These are phyloP conservation scores for Colletotrichum euphorbiae DNA, from an alignment of 2,329 filamentous ascomycete species.

Conservation along the genomic window DNA sequence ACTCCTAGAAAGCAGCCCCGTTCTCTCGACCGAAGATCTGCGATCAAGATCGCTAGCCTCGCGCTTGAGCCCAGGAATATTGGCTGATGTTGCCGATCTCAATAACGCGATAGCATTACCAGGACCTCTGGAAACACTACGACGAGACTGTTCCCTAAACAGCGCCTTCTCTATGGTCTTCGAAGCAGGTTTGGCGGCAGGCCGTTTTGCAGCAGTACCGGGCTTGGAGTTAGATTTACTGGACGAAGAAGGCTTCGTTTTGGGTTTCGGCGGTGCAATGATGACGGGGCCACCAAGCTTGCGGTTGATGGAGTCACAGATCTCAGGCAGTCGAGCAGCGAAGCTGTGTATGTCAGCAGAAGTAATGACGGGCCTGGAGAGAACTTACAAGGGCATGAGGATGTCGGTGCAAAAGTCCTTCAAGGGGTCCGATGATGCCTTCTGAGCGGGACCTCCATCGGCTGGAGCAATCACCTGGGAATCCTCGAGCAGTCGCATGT, in stretches of 20 bases:
- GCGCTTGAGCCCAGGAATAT: conserved; percentile 72
- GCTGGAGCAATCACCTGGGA: conserved; percentile 53
- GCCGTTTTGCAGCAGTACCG: conserved; percentile 63
- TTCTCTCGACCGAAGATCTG: conserved; percentile 55
- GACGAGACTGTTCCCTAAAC: conserved; percentile 67
- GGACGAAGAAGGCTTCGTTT: conserved; percentile 56
- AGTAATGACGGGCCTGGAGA: no score
- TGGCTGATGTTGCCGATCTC: conserved; percentile 74
- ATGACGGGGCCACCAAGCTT: conserved; percentile 80
- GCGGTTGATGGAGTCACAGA: conserved; percentile 77
- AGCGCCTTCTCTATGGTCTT: conserved; percentile 72
- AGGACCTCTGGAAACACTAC: conserved; percentile 68
- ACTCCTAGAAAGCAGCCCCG: conserved; percentile 51
- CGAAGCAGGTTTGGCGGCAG: conserved; percentile 53
- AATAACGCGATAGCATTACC: conserved; percentile 71
- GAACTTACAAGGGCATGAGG: conserved; percentile 78
- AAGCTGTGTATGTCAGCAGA: conserved; percentile 66
- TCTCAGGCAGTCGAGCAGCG: conserved; percentile 77
- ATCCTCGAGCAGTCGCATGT: conserved; percentile 62
- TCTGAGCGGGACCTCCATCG: conserved; percentile 54
- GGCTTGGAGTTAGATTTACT: conserved; percentile 61
- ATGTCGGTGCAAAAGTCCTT: conserved; percentile 85
- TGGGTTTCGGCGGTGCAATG: conserved; percentile 65
- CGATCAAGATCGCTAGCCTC: conserved; percentile 70
- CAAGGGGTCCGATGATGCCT: conserved; percentile 69